Evolutionary conservation across 176 grass and related monocot species (phyloP).

Genomic region (Themeda triandra): DNA sequence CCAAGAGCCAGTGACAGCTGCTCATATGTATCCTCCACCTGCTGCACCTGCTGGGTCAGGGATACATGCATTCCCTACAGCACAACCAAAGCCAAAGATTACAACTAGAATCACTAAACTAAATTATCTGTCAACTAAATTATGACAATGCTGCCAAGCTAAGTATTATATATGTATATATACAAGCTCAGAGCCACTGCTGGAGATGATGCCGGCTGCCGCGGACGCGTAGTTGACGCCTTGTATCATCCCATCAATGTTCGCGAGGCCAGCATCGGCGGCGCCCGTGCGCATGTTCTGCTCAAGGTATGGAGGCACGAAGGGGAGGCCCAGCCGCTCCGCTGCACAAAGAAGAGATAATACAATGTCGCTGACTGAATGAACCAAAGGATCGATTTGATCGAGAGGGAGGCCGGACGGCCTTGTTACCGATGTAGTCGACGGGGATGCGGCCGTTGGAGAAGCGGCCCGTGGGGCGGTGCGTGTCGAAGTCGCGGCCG

Average conservation of each 20-base stretch:
- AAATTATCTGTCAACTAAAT: neutral
- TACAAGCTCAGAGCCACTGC: conserved; percentile 76
- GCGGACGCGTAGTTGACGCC: conserved; percentile 46
- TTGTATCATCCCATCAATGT: conserved; percentile 10
- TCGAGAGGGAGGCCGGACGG: no score
- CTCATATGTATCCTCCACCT: conserved; percentile 64
- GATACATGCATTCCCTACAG: conserved; percentile 70
- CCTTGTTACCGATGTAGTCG: conserved; percentile 59
- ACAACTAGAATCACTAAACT: neutral
- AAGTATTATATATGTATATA: neutral
- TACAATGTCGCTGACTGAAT: no score
- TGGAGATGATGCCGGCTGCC: conserved; percentile 58
- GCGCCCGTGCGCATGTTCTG: conserved; percentile 43
- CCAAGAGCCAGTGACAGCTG: conserved; percentile 58
- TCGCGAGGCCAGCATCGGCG: neutral
- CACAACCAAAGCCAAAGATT: neutral
- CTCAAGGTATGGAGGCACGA: conserved; percentile 63
- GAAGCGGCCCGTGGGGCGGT: conserved; percentile 74
- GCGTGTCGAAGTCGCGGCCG: conserved; percentile 74
- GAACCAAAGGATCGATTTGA: no score
- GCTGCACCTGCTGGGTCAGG: conserved; percentile 70
- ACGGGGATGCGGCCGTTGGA: conserved; percentile 83
- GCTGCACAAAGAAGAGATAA: conserved; percentile 37
- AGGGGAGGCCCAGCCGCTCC: conserved; percentile 61
- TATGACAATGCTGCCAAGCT: neutral